Conservation (phyloP, 1,284 basidiomycete species). For the Mixia osmundae region DNA sequence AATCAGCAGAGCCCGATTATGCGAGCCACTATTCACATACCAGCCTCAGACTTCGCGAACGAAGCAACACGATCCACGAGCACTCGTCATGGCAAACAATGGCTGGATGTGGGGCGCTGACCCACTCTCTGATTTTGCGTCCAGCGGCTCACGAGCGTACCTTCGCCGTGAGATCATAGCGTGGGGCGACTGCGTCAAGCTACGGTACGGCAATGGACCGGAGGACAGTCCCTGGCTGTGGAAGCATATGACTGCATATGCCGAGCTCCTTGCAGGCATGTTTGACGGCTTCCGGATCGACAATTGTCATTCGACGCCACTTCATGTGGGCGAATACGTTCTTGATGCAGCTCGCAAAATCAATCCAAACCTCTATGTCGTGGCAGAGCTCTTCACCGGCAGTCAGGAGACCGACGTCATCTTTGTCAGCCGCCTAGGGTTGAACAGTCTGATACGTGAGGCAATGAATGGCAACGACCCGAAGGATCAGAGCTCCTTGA, state of each 20-base stretch:
- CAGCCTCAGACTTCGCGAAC: slow-evolving; percentile 32
- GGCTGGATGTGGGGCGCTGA: slow-evolving; percentile 98
- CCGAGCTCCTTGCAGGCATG: slow-evolving; percentile 45
- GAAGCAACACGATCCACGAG: slow-evolving; percentile 36
- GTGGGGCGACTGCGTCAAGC: slow-evolving; percentile 94
- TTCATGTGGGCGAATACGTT: slow-evolving; percentile 75
- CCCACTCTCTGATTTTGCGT: slow-evolving; percentile 81
- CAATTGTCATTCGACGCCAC: slow-evolving; percentile 91
- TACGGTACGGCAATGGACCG: slow-evolving; percentile 61
- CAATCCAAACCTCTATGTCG: slow-evolving; percentile 81
- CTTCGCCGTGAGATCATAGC: slow-evolving; percentile 85
- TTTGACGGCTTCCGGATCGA: slow-evolving; percentile 95
- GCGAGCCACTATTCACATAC: slow-evolving; percentile 75
- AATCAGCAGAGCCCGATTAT: slow-evolving; percentile 40
- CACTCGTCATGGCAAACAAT: slow-evolving; percentile 78
- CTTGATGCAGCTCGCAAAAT: slow-evolving; percentile 71
- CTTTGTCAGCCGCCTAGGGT: slow-evolving; percentile 69
- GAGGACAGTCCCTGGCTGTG: slow-evolving; percentile 82
- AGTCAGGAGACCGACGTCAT: slow-evolving; percentile 75
- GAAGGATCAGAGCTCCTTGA: slow-evolving; percentile 58
- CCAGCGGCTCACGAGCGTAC: slow-evolving; percentile 87
- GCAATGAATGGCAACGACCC: slow-evolving; percentile 70
- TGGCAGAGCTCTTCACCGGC: slow-evolving; percentile 91
- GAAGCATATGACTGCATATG: slow-evolving; percentile 76
- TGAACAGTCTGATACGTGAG: slow-evolving; percentile 78